Percentiles rank a stretch among this genome's conserved stretches.
Conservation (phyloP, 805 yeast genomes). For the Saccharomycopsis schoenii region DNA sequence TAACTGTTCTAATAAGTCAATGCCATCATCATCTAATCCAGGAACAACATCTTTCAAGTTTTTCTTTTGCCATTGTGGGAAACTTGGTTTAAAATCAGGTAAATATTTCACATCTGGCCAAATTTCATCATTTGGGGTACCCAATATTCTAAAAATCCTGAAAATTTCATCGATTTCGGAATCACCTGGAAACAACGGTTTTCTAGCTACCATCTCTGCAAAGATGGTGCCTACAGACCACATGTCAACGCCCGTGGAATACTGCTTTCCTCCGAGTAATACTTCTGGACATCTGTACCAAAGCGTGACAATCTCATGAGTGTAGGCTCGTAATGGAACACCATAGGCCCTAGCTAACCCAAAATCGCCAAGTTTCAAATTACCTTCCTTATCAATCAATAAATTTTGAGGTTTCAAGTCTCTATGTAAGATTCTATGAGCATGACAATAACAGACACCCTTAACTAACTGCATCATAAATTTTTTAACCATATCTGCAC, state of each 20-base stretch:
- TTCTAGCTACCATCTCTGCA: constrained; percentile 95
- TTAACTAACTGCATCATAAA: constrained; percentile 87
- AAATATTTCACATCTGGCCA: constrained; percentile 93
- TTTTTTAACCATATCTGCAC: constrained; percentile 79
- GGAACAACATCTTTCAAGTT: constrained; percentile 46
- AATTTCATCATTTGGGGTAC: constrained; percentile 84
- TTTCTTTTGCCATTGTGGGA: constrained; percentile 82
- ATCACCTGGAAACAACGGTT: constrained; percentile 94
- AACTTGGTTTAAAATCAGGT: constrained; percentile 89
- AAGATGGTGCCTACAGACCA: constrained; percentile 98
- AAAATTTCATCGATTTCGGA: constrained; percentile 96
- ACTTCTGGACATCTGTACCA: constrained; percentile 99
- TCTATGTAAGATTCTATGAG: constrained; percentile 88
- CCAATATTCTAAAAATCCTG: constrained; percentile 82
- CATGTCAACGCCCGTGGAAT: constrained; percentile 96
- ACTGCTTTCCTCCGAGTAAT: constrained; percentile 89
- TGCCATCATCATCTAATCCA: constrained; percentile 70
- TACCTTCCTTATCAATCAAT: constrained; percentile 91
- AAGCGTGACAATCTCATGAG: constrained; percentile 95
- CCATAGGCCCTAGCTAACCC: constrained; percentile 97
- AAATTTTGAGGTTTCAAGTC: constrained; percentile 95
- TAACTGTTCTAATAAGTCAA: constrained; percentile 70
- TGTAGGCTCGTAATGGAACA: constrained; percentile 91
- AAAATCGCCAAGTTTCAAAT: constrained; percentile 82
- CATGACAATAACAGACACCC: constrained; percentile 89